Conservation (phyloP, 257 asterid species). For the Nicotiana attenuata region DNA sequence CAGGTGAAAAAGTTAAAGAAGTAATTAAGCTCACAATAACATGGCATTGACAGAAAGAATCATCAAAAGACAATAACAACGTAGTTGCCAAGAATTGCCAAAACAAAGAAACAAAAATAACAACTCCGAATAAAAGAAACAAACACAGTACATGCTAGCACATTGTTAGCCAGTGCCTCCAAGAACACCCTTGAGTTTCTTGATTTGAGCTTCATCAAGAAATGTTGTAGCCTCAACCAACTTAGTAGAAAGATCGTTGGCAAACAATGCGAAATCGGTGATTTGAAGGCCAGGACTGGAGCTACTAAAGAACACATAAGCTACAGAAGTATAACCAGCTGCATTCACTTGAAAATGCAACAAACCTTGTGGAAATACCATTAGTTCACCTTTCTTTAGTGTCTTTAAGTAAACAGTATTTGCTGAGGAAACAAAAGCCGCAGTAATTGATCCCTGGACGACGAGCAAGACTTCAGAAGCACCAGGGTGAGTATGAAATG, state of each 20-base stretch:
- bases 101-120: background rate
- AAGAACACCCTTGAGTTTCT: conserved; percentile 81
- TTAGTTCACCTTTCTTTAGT: conserved; percentile 51
- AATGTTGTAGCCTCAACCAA: conserved; percentile 54
- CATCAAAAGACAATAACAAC: background rate
- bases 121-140: background rate
- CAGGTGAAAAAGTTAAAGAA: too few species aligned
- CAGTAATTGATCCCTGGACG: conserved; percentile 46
- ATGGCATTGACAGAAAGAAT: background rate
- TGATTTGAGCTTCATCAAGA: conserved; percentile 59
- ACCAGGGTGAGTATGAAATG: conserved; percentile 80
- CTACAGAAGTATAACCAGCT: conserved; percentile 39
- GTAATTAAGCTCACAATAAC: background rate
- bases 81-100: background rate
- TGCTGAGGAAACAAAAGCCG: conserved; percentile 57
- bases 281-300: conserved; percentile 69
- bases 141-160: background rate
- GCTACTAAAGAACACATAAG: conserved; percentile 52
- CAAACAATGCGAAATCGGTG: conserved; percentile 56
- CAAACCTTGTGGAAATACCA: conserved; percentile 76
- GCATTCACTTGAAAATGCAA: conserved; percentile 72
- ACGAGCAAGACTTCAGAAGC: conserved; percentile 60
- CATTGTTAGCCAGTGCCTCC: conserved; percentile 49
- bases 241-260: conserved; percentile 74
- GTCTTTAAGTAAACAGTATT: conserved; percentile 49